These are phyloP conservation scores for Aaosphaeria arxii DNA, from an alignment of 2,329 filamentous ascomycete genomes.

Conservation along the genomic window DNA sequence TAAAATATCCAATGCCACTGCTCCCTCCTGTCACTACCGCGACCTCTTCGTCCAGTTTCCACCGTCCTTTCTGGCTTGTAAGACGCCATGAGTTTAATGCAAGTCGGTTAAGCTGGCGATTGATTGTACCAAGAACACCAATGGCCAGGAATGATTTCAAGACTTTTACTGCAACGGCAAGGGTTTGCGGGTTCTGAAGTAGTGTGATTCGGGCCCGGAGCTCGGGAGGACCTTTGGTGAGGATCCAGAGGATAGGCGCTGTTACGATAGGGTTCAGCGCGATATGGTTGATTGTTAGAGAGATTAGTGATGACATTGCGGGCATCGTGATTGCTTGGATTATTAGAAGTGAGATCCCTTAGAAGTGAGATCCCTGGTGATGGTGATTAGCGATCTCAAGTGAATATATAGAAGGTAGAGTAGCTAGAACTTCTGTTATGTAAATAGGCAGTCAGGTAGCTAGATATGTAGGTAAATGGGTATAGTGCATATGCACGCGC, in stretches of 20 bases:
- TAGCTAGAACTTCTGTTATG: too few relatives aligned
- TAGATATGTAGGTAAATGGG: too few relatives aligned
- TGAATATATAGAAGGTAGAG: too few relatives aligned
- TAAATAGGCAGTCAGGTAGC: too few relatives aligned
- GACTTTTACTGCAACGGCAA: slow-evolving; percentile 17
- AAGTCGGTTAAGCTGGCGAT: slow-evolving; percentile 25
- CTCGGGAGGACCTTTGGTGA: slow-evolving; percentile 27
- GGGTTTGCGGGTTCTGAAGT: slow-evolving; percentile 19
- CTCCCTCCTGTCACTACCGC: slow-evolving; percentile 38
- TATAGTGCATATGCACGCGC: too few relatives aligned
- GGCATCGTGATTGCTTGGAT: too few relatives aligned
- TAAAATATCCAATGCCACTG: slow-evolving; percentile 32
- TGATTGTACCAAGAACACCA: slow-evolving; percentile 28
- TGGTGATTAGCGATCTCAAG: too few relatives aligned
- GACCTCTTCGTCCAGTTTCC: slow-evolving; percentile 31
- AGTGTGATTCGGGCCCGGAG: slow-evolving; percentile 16
- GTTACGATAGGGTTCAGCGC: slow-evolving; percentile 30
- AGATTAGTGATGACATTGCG: slow-evolving; percentile 7
- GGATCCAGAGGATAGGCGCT: slow-evolving; percentile 24
- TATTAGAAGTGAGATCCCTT: too few relatives aligned
- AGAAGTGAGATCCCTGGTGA: too few relatives aligned
- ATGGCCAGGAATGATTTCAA: slow-evolving; percentile 29
- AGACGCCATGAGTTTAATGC: slow-evolving; percentile 40
- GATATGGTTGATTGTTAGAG: slow-evolving; percentile 16
- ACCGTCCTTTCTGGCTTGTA: slow-evolving; percentile 30